Evolutionary conservation across 805 yeast genomes (phyloP).

Genomic region (Candida qinlingensis): DNA sequence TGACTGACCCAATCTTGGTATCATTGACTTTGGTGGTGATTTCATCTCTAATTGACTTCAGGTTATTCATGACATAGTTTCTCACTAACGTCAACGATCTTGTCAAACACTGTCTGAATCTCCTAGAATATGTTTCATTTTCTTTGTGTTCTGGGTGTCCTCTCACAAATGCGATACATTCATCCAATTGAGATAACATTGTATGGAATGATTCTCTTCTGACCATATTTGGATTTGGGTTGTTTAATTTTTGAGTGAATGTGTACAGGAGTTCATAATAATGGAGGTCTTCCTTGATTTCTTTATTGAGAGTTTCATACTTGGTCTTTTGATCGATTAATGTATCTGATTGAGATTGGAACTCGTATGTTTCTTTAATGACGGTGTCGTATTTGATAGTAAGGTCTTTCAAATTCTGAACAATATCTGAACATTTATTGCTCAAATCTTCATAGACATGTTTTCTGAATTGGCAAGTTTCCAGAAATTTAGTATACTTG

Average conservation of each 20-base stretch:
- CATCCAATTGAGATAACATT: conserved; percentile 55
- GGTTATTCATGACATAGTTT: conserved; percentile 48
- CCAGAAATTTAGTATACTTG: conserved; percentile 27
- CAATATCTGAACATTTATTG: conserved; percentile 39
- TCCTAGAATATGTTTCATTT: conserved; percentile 56
- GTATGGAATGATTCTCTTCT: conserved; percentile 49
- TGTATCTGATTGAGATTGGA: conserved; percentile 50
- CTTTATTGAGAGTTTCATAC: conserved; percentile 36
- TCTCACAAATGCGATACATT: conserved; percentile 56
- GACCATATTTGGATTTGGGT: conserved; percentile 66
- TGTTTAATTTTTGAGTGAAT: conserved; percentile 62
- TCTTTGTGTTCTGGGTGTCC: conserved; percentile 61
- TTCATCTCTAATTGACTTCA: conserved; percentile 31
- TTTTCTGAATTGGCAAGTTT: conserved; percentile 28
- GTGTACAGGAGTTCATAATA: conserved; percentile 68
- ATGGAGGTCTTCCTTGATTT: conserved; percentile 43
- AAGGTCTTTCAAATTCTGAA: conserved; percentile 42
- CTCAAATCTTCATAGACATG: conserved; percentile 33
- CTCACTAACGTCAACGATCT: conserved; percentile 72
- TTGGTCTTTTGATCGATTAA: conserved; percentile 43
- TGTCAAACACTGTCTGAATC: conserved; percentile 80
- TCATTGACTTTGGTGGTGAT: conserved; percentile 23
- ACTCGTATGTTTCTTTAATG: conserved; percentile 54
- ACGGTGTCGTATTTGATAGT: conserved; percentile 52
- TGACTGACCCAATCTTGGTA: conserved; percentile 30